phyloP scores from a whole-genome alignment of 164 flowering plant genomes.

The Magnolia sinica region DNA sequence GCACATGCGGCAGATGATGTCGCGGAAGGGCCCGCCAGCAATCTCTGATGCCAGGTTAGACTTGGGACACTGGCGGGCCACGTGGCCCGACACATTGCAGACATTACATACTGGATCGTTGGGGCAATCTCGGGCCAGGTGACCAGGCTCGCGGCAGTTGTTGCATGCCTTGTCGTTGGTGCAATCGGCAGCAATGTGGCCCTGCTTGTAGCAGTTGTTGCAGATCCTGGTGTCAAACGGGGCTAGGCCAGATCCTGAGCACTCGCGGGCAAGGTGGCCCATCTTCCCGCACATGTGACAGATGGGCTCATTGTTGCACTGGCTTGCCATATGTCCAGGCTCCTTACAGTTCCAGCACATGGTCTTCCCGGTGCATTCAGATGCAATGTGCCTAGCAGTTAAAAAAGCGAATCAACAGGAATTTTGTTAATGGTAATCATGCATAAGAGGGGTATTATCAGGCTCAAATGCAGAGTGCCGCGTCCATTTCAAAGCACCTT shows the following conservation, averaged over 20 bases:
- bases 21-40: conserved; percentile 33
- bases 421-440: neutral
- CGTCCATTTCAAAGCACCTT: too few relatives aligned
- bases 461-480: too few relatives aligned
- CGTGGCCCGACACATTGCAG: conserved; percentile 70
- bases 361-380: conserved; percentile 52
- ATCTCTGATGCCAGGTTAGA: conserved; percentile 22
- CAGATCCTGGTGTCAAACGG: conserved; percentile 42
- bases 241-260: conserved; percentile 29
- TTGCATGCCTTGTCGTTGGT: conserved; percentile 58
- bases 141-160: conserved; percentile 54
- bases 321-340: conserved; percentile 58
- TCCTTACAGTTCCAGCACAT: conserved; percentile 66
- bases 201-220: conserved; percentile 56
- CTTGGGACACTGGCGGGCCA: conserved; percentile 82
- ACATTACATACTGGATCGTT: conserved; percentile 63
- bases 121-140: conserved; percentile 54
- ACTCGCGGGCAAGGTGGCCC: conserved; percentile 50
- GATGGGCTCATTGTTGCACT: conserved; percentile 52
- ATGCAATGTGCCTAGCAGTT: conserved; percentile 51
- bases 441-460: too few relatives aligned
- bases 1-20: conserved; percentile 39
- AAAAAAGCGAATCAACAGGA: neutral
- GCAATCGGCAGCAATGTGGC: conserved; percentile 46
- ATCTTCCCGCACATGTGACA: conserved; percentile 61